phyloP scores from a whole-genome alignment of 768 basidiomycete genomes.

The Ramaria sp. region DNA sequence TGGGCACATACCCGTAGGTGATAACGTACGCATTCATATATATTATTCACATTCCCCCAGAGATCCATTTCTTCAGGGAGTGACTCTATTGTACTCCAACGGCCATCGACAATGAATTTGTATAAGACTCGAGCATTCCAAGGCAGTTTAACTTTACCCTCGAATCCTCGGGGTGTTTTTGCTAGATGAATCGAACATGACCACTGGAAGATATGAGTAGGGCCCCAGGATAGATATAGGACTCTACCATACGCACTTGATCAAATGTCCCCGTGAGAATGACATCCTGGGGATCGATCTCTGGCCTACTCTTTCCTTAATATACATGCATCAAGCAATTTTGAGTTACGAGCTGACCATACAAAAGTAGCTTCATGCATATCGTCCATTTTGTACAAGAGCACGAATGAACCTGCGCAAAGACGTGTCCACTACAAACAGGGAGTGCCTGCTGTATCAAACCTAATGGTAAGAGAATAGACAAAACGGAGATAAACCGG shows the following conservation, averaged over 20 bases:
- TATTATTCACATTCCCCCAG: constrained; percentile 61
- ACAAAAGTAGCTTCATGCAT: constrained; percentile 8
- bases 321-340: neutral
- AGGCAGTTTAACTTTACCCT: constrained; percentile 40
- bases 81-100: constrained; percentile 44
- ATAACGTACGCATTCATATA: constrained; percentile 29
- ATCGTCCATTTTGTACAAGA: constrained; percentile 5
- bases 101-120: constrained; percentile 74
- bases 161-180: constrained; percentile 45
- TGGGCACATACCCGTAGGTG: constrained; percentile 34
- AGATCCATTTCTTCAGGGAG: constrained; percentile 51
- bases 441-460: too few species aligned
- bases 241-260: constrained; percentile 34
- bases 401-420: neutral
- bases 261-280: constrained; percentile 74
- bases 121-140: constrained; percentile 55
- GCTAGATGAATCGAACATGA: constrained; percentile 42
- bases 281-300: constrained; percentile 41
- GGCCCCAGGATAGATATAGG: constrained; percentile 1
- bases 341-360: constrained; percentile 4
- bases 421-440: too few species aligned
- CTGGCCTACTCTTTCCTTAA: constrained; percentile 35
- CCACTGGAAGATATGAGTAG: constrained; percentile 34
- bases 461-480: too few species aligned
- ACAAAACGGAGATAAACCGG: too few species aligned